phyloP scores from a whole-genome alignment of 345 rosid species.

The Erysimum cheiranthoides region DNA sequence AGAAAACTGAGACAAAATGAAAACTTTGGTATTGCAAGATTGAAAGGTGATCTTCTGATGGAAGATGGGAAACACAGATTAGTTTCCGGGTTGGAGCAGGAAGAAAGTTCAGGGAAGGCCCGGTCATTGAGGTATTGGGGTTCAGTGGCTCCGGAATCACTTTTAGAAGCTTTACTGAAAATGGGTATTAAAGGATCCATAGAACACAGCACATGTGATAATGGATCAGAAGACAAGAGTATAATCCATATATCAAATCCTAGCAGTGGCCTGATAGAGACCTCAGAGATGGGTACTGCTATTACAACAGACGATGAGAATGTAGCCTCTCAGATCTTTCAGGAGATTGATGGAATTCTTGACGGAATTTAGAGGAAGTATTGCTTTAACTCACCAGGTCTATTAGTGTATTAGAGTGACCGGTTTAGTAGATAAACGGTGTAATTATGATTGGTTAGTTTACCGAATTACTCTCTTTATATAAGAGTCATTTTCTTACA shows the following conservation, averaged over 20 bases:
- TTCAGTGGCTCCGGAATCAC: constrained; percentile 55
- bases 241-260: constrained; percentile 53
- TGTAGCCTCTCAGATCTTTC: constrained; percentile 52
- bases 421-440: neutral
- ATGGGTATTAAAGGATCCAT: constrained; percentile 60
- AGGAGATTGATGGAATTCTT: constrained; percentile 54
- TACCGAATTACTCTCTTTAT: neutral
- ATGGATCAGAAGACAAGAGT: constrained; percentile 39
- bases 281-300: constrained; percentile 49
- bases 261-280: constrained; percentile 54
- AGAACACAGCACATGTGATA: constrained; percentile 39
- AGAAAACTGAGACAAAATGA: constrained; percentile 46
- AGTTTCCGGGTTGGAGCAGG: constrained; percentile 45
- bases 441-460: neutral
- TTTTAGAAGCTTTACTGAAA: constrained; percentile 53
- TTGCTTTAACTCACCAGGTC: neutral
- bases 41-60: constrained; percentile 66
- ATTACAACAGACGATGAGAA: constrained; percentile 54
- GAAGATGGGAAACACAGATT: constrained; percentile 55
- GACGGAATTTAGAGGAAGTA: constrained; percentile 52
- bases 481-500: no score
- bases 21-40: constrained; percentile 55
- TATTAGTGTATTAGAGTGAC: neutral
- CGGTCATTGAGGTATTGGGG: constrained; percentile 58
- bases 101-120: constrained; percentile 38